phyloP scores from a whole-genome alignment of 169 alveolate species.

The Eimeria sp. region DNA sequence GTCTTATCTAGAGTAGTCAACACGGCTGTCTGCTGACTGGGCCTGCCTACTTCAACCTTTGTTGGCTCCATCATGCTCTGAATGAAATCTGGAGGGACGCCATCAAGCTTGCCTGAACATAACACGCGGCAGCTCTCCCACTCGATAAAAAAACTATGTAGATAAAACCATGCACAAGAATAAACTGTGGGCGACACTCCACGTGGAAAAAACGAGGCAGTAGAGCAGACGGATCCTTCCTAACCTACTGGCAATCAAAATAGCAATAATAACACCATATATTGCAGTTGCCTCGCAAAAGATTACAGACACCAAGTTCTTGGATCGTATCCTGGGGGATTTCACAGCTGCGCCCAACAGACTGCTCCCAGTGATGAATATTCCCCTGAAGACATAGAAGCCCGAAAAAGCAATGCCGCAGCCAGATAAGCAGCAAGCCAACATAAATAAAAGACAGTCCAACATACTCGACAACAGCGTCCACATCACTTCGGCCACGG shows the following conservation, averaged over 20 bases:
- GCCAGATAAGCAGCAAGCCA: background rate
- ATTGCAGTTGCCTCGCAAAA: constrained; percentile 99
- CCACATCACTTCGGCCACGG: background rate
- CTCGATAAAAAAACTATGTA: background rate
- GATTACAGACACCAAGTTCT: constrained; percentile 98
- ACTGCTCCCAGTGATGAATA: constrained; percentile 98
- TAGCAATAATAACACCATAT: constrained; percentile 97
- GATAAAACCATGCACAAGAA: background rate
- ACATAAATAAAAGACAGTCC: background rate
- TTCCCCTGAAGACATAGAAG: constrained; percentile 92
- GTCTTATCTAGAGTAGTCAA: background rate
- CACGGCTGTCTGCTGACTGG: background rate
- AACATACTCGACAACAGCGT: background rate
- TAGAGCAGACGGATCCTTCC: background rate
- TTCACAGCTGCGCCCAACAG: constrained; percentile 99
- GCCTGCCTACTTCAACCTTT: constrained; percentile 25
- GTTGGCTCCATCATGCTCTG: constrained; percentile 47
- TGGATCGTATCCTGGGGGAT: constrained; percentile 99
- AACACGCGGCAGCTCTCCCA: background rate
- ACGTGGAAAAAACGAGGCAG: background rate
- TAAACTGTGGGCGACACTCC: background rate
- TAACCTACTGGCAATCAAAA: constrained; percentile 89
- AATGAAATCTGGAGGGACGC: constrained; percentile 60
- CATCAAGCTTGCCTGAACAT: constrained; percentile 54
- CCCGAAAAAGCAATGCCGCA: background rate